Percentiles rank a stretch among this genome's conserved stretches.
Conservation (phyloP, 345 rosid genomes). For the Boechera retrofracta region DNA sequence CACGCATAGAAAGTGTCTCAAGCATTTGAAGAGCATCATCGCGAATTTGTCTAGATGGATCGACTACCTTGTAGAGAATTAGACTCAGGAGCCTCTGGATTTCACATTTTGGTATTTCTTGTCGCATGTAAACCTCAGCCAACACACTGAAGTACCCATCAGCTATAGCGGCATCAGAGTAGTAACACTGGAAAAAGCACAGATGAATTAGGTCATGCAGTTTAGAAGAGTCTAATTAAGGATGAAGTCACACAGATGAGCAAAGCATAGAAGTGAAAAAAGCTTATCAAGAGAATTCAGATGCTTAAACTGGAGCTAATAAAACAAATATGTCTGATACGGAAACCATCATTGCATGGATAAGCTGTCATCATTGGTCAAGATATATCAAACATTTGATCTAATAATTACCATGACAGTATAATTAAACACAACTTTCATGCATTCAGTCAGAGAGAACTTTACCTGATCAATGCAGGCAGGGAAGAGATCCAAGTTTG, state of each 20-base stretch:
- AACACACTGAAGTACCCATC: conserved; percentile 98
- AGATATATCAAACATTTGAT: conserved; percentile 19
- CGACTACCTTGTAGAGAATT: conserved; percentile 97
- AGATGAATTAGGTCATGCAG: conserved; percentile 36
- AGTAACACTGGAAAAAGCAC: conserved; percentile 77
- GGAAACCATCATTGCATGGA: conserved; percentile 25
- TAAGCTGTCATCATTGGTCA: conserved; percentile 24
- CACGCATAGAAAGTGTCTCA: conserved; percentile 96
- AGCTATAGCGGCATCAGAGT: conserved; percentile 92
- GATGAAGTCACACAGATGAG: conserved; percentile 15
- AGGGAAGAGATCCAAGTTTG: conserved; percentile 95
- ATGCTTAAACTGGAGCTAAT: conserved; percentile 21
- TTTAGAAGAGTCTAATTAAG: conserved; percentile 20
- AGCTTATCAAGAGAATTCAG: conserved; percentile 29
- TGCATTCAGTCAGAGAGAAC: conserved; percentile 34
- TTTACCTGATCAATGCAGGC: conserved; percentile 98
- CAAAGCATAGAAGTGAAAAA: conserved; percentile 29
- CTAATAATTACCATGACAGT: conserved; percentile 9
- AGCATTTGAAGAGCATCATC: conserved; percentile 99
- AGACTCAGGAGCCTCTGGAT: conserved; percentile 94
- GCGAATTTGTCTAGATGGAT: conserved; percentile 96
- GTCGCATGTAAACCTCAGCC: conserved; percentile 99
- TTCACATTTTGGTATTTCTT: conserved; percentile 96
- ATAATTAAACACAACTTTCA: conserved; percentile 20
- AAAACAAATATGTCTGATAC: conserved; percentile 18